Evolutionary conservation across 345 rosid species (phyloP), one percentile per base, ranked within the genome.

Genomic region (Euphorbia pulcherrima): DNA sequence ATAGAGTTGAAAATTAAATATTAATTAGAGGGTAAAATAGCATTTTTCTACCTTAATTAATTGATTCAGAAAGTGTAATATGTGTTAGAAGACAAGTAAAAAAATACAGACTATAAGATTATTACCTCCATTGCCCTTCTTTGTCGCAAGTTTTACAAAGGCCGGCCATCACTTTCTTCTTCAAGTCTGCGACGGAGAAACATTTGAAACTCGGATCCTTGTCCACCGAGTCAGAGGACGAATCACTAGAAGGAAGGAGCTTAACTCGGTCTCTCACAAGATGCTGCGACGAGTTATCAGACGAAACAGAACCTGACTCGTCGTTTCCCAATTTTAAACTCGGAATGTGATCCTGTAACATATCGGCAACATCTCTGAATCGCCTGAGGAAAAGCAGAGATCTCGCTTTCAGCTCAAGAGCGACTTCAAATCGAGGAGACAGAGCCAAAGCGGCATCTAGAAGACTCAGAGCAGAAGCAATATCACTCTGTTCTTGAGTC

Each of bases 71-170:
- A n/a, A n/a, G n/a, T n/a, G n/a, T n/a, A n/a, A n/a, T n/a, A n/a
- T n/a, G n/a, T n/a, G n/a, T n/a, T n/a, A n/a, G n/a, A n/a, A n/a
- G n/a, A n/a, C n/a, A n/a, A n/a, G n/a, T n/a, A n/a, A n/a, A n/a
- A n/a, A n/a, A n/a, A n/a, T n/a, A n/a, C n/a, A n/a, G n/a, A n/a
- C n/a, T n/a, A n/a, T n/a, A n/a, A n/a, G n/a, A n/a, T n/a, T n/a
- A 26, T 81, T 76, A 92, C 97, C 99, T 94, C 99, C 99, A 94
- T 59, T 84, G 90, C 68, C 91, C 96, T 82, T 87, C 87, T 61
- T 83, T 87, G 21, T 89, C 91, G 79, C 89, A 82, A 62, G 82
- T 91, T 71, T 79, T 88, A 69, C 85, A 78, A 63, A 94, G 83
- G 12, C 97, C 95, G 9, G 95, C 92, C 89, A 88, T 79, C 7